These are phyloP conservation scores for Macroventuria anomochaeta DNA, from an alignment of 2,329 filamentous ascomycete species.

Conservation along the genomic window DNA sequence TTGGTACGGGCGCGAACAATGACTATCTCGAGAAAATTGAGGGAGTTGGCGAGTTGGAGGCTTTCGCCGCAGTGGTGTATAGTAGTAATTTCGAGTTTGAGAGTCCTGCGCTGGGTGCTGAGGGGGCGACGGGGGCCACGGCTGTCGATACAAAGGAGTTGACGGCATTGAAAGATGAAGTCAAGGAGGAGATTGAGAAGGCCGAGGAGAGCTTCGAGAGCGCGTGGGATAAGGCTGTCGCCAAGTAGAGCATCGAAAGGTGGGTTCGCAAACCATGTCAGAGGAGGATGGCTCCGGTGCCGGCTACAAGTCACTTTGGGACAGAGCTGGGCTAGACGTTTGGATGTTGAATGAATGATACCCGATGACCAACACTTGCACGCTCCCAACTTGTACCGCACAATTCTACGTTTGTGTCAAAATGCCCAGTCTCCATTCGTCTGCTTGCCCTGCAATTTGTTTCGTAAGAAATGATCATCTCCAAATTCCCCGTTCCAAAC, in stretches of 20 bases:
- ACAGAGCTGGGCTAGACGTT: neutral
- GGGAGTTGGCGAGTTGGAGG: conserved; percentile 75
- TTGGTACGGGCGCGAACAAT: conserved; percentile 69
- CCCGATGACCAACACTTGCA: conserved; percentile 1
- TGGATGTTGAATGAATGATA: conserved; percentile 20
- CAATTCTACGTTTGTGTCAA: no score
- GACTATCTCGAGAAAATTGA: conserved; percentile 72
- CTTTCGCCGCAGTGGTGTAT: conserved; percentile 86
- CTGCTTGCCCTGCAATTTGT: no score
- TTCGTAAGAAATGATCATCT: no score
- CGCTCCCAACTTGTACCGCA: no score
- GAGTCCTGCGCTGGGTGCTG: conserved; percentile 44
- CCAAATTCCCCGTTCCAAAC: no score
- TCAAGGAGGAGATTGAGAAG: conserved; percentile 42
- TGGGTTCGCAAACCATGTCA: neutral
- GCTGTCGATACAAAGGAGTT: conserved; percentile 56
- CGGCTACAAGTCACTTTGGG: no score
- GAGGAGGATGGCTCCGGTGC: no score
- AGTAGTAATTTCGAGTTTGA: conserved; percentile 76
- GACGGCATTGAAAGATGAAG: conserved; percentile 57
- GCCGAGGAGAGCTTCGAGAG: conserved; percentile 64
- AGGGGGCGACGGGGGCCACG: conserved; percentile 8
- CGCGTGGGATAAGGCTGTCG: conserved; percentile 71
- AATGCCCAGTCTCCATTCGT: no score
- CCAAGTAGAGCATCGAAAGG: conserved; percentile 37